Percentiles rank a stretch among this genome's conserved stretches.
Evolutionary conservation across 176 grass and related monocot genomes (phyloP).

Genomic region (Paspalum notatum): DNA sequence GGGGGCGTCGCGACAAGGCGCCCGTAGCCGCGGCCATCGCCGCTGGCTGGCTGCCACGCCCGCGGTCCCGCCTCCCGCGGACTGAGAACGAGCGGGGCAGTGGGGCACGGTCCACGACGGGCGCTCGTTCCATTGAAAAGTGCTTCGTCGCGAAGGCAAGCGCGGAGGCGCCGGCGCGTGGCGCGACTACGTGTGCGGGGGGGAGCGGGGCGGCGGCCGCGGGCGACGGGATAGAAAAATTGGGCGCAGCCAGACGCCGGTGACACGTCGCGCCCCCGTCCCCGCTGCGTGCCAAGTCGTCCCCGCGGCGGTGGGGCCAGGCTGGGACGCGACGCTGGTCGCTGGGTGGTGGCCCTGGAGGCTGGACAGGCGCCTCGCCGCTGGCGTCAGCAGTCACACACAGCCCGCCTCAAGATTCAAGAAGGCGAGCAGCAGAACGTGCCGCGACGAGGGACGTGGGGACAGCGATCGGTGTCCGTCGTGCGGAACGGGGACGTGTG

Average conservation of each 20-base stretch:
- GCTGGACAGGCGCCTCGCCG: no score
- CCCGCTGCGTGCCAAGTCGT: not conserved
- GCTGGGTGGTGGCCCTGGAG: no score
- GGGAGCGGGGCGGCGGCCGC: not conserved
- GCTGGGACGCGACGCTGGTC: no score
- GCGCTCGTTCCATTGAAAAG: no score
- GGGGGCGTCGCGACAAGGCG: not conserved
- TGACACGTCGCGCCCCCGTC: not conserved
- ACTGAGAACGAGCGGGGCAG: no score
- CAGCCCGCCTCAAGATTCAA: no score
- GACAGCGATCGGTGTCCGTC: no score
- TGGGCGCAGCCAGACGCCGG: not conserved
- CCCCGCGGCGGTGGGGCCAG: no score
- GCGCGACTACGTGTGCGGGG: not conserved
- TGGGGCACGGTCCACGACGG: no score
- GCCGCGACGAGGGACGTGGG: no score
- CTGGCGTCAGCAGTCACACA: not conserved
- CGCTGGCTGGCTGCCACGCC: not conserved
- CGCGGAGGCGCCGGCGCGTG: slow-evolving; percentile 20
- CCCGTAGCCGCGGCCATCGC: not conserved
- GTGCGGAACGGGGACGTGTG: not conserved
- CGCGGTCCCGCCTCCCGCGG: no score
- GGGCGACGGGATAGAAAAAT: not conserved
- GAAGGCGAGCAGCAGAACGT: no score
- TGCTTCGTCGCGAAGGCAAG: slow-evolving; percentile 33